These are phyloP conservation scores for Carpinus viminea DNA, from an alignment of 306 rosid species.

Conservation along the genomic window DNA sequence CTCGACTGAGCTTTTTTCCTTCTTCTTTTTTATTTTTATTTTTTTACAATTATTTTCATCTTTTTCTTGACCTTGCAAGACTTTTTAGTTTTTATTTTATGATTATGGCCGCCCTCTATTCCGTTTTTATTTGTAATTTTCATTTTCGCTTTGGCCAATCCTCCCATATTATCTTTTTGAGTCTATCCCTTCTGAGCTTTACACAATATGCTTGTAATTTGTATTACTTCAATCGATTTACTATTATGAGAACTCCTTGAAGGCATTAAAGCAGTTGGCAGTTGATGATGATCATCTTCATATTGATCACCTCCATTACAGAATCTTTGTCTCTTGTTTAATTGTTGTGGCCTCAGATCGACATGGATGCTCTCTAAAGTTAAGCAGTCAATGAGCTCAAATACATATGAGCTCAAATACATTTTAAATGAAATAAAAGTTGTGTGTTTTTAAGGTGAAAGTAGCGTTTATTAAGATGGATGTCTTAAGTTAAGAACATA, in stretches of 20 bases:
- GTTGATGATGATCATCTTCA: not conserved
- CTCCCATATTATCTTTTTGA: not conserved
- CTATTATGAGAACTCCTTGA: not conserved
- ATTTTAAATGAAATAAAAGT: too few species aligned
- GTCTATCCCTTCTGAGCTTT: conserved; percentile 83
- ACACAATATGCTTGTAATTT: not conserved
- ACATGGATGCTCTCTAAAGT: not conserved
- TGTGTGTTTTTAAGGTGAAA: not conserved
- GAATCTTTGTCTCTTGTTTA: not conserved
- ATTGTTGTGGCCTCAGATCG: not conserved
- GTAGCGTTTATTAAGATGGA: not conserved
- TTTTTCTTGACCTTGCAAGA: conserved; percentile 92
- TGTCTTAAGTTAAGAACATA: too few species aligned
- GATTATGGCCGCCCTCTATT: accelerated
- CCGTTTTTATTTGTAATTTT: accelerated
- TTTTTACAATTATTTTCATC: not conserved
- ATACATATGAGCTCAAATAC: too few species aligned
- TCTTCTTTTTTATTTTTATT: too few species aligned
- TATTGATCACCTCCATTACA: not conserved
- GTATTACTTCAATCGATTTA: not conserved
- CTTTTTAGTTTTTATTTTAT: conserved; percentile 4
- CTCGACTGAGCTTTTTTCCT: conserved; percentile 52
- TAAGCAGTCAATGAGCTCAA: not conserved
- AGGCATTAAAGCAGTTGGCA: not conserved
- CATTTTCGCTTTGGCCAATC: not conserved